Percentiles rank a stretch among this genome's conserved stretches.
phyloP scores from a whole-genome alignment of 306 rosid species.

The Purshia tridentata region DNA sequence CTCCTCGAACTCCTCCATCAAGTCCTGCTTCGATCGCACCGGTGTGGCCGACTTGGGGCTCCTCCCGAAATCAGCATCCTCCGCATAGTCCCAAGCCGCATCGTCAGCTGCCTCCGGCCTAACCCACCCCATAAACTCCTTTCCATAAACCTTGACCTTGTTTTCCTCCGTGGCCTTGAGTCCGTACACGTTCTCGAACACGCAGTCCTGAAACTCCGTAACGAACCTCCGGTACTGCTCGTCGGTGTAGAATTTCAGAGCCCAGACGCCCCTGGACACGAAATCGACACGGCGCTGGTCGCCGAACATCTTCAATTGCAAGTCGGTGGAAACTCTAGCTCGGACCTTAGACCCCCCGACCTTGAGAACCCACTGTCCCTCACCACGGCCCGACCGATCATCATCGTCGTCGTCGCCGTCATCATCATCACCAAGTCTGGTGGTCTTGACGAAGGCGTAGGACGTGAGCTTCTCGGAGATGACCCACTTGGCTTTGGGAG shows the following conservation, averaged over 20 bases:
- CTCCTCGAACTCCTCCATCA: slow-evolving; percentile 83
- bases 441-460: slow-evolving; percentile 50
- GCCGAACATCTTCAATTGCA: slow-evolving; percentile 89
- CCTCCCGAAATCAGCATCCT: slow-evolving; percentile 33
- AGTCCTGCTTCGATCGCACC: slow-evolving; percentile 39
- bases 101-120: slow-evolving; percentile 84
- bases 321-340: slow-evolving; percentile 67
- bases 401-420: slow-evolving; percentile 35
- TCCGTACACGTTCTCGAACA: slow-evolving; percentile 73
- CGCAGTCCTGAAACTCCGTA: slow-evolving; percentile 65
- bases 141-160: slow-evolving; percentile 74
- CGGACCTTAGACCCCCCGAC: slow-evolving; percentile 71
- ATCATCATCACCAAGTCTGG: slow-evolving; percentile 26
- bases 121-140: slow-evolving; percentile 89
- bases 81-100: slow-evolving; percentile 80
- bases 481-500: slow-evolving; percentile 86
- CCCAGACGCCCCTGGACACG: slow-evolving; percentile 82
- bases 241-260: slow-evolving; percentile 63
- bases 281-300: slow-evolving; percentile 85
- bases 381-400: slow-evolving; percentile 11
- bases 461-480: slow-evolving; percentile 57
- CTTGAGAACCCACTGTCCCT: slow-evolving; percentile 52
- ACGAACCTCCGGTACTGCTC: slow-evolving; percentile 66
- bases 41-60: slow-evolving; percentile 40
- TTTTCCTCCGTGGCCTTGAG: slow-evolving; percentile 68